Evolutionary conservation across 352 stramenopile species (phyloP).

Genomic region (Pythium scleroteichum): DNA sequence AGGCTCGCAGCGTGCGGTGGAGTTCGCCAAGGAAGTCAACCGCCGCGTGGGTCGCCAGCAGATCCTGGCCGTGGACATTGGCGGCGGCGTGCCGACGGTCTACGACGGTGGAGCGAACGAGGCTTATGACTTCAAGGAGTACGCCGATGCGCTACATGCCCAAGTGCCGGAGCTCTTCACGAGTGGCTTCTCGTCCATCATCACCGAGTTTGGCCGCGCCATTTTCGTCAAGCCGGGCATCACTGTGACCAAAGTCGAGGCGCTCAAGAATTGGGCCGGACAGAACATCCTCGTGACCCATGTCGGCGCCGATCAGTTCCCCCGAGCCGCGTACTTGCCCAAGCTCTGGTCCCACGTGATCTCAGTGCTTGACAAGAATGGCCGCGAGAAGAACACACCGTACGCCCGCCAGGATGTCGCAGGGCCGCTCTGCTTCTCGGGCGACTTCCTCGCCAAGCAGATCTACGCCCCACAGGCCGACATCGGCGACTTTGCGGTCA

Average conservation of each 20-base stretch:
- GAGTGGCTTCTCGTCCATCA: slow-evolving; percentile 72
- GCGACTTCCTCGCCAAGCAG: slow-evolving; percentile 87
- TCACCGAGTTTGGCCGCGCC: slow-evolving; percentile 92
- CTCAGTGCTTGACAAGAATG: slow-evolving; percentile 59
- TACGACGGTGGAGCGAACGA: slow-evolving; percentile 74
- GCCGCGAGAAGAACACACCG: slow-evolving; percentile 42
- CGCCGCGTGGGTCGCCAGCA: slow-evolving; percentile 51
- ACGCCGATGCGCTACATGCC: slow-evolving; percentile 63
- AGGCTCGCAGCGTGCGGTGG: slow-evolving; percentile 71
- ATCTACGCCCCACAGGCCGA: slow-evolving; percentile 70
- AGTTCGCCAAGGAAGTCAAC: slow-evolving; percentile 83
- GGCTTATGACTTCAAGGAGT: slow-evolving; percentile 82
- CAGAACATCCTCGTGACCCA: slow-evolving; percentile 87
- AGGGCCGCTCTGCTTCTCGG: slow-evolving; percentile 92
- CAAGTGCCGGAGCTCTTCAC: slow-evolving; percentile 84
- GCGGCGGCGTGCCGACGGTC: slow-evolving; percentile 88
- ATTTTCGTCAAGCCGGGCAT: slow-evolving; percentile 88
- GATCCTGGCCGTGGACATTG: slow-evolving; percentile 88
- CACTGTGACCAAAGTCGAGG: slow-evolving; percentile 87
- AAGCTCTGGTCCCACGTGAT: slow-evolving; percentile 84
- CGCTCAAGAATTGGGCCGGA: slow-evolving; percentile 82
- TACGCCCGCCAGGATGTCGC: slow-evolving; percentile 85
- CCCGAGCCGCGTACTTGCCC: slow-evolving; percentile 86
- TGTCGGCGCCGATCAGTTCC: slow-evolving; percentile 89
- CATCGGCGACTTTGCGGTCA: slow-evolving; percentile 74